phyloP scores from a whole-genome alignment of 139 green algal genomes.

The Closterium sp. region DNA sequence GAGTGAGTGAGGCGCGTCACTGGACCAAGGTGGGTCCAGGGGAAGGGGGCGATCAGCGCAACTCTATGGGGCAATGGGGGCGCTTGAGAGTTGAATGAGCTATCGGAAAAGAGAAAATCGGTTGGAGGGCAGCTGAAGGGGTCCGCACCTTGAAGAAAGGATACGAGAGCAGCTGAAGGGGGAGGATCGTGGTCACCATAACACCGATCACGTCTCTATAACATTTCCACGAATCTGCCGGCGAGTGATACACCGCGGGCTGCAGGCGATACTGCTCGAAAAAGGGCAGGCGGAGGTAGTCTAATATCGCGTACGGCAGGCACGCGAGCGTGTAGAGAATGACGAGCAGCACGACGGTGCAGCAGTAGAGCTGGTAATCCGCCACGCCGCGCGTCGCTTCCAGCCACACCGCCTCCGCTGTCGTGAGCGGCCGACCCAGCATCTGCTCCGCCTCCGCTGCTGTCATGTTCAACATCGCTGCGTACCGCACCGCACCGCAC shows the following conservation, averaged over 20 bases:
- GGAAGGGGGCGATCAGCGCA: not conserved
- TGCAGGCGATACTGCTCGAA: conserved; percentile 42
- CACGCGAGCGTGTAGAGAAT: conserved; percentile 25
- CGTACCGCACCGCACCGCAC: too few species aligned
- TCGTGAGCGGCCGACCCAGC: conserved; percentile 1
- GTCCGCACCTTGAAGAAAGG: conserved; percentile 45
- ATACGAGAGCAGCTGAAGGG: conserved; percentile 46
- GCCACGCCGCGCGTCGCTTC: conserved; percentile 7
- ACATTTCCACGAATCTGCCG: not conserved
- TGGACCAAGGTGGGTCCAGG: not conserved
- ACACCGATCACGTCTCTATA: conserved; percentile 7
- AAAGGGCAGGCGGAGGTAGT: conserved; percentile 31
- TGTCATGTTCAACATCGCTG: not conserved
- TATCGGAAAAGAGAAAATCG: too few species aligned
- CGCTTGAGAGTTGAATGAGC: too few species aligned
- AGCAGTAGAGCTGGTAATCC: conserved; percentile 48
- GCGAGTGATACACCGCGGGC: not conserved
- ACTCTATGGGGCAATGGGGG: too few species aligned
- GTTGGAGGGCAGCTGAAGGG: too few species aligned
- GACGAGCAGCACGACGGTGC: conserved; percentile 38
- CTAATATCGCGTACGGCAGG: conserved; percentile 38
- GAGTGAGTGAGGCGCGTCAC: not conserved
- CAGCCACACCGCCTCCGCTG: conserved; percentile 14
- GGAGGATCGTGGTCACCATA: conserved; percentile 31
- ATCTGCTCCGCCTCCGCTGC: not conserved